These are phyloP conservation scores for Aurantiochytrium sp. DNA, from an alignment of 108 stramenopile genomes.

Conservation along the genomic window DNA sequence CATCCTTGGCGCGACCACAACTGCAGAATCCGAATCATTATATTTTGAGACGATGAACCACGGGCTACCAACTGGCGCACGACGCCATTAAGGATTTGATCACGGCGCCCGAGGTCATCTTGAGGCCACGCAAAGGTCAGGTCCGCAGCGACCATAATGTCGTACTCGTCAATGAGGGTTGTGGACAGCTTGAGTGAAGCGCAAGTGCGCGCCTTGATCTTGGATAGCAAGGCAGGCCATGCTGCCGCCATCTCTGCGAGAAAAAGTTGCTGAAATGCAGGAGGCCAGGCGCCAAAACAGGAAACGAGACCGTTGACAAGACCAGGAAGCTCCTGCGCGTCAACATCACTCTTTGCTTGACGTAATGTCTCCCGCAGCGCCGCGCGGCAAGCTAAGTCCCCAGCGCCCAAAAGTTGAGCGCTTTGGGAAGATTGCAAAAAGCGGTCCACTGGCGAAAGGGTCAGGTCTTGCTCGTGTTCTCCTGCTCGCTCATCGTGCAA, in stretches of 20 bases:
- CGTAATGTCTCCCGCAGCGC: neutral
- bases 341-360: neutral
- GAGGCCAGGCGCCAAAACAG: neutral
- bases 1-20: too few relatives aligned
- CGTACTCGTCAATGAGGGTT: neutral
- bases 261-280: neutral
- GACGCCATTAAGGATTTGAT: neutral
- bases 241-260: neutral
- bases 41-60: too few relatives aligned
- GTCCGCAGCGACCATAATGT: neutral
- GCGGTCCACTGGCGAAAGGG: too few relatives aligned
- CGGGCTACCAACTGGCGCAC: neutral
- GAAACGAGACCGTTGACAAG: neutral
- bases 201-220: neutral
- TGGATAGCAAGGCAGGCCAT: neutral
- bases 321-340: neutral
- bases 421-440: too few relatives aligned
- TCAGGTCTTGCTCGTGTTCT: too few relatives aligned
- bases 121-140: neutral
- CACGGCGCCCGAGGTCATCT: neutral
- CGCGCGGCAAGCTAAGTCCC: too few relatives aligned
- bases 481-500: too few relatives aligned
- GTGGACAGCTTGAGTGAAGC: neutral
- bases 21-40: too few relatives aligned
- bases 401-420: too few relatives aligned